These are phyloP conservation scores for Rhodosporidiobolus sp. DNA, from an alignment of 768 basidiomycete species.

Conservation along the genomic window DNA sequence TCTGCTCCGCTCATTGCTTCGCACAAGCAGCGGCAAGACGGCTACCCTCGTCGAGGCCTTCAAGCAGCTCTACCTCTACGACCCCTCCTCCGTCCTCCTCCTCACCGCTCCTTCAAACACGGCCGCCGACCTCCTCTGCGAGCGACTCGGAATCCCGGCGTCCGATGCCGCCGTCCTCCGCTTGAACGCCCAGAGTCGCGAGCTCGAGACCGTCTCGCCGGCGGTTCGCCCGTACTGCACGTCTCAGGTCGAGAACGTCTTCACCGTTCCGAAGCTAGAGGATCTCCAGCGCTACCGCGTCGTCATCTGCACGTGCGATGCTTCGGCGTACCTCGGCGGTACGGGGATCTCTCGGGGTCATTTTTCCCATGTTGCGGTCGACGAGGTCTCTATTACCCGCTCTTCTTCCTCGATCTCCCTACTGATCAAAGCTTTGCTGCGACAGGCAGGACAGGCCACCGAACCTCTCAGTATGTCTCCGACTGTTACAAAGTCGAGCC, in stretches of 20 bases:
- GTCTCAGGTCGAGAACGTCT: constrained; percentile 36
- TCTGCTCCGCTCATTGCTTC: neutral
- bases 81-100: constrained; percentile 42
- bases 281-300: constrained; percentile 44
- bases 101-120: constrained; percentile 48
- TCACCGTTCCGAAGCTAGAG: constrained; percentile 26
- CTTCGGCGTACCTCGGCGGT: constrained; percentile 1
- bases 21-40: constrained; percentile 25
- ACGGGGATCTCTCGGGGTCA: neutral
- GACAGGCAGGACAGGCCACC: constrained; percentile 24
- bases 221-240: constrained; percentile 1
- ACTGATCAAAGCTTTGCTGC: neutral
- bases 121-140: constrained; percentile 48
- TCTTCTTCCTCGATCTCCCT: too few species aligned
- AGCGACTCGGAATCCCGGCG: constrained; percentile 32
- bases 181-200: constrained; percentile 45
- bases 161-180: constrained; percentile 32
- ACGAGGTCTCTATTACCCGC: constrained; percentile 12
- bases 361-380: constrained; percentile 27
- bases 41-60: constrained; percentile 43
- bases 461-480: constrained; percentile 21
- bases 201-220: constrained; percentile 44
- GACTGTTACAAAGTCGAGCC: neutral
- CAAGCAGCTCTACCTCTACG: constrained; percentile 43
- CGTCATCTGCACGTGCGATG: constrained; percentile 44